phyloP scores from a whole-genome alignment of 1,284 basidiomycete genomes.

The Sanghuangporus weigelae region DNA sequence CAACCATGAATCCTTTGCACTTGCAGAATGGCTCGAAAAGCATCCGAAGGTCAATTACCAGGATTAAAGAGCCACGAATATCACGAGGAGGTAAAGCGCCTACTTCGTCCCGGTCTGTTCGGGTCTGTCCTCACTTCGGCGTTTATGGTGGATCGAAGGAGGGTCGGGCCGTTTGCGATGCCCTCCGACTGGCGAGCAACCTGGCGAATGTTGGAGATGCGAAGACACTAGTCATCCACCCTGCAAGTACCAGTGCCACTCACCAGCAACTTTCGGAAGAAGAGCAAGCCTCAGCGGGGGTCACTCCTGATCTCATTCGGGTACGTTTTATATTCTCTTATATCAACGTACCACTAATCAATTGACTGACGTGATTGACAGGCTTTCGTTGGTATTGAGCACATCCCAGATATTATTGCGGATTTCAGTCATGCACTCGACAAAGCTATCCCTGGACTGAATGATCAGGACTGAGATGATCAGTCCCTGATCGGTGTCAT shows the following conservation, averaged over 20 bases:
- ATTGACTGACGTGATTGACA: conserved; percentile 21
- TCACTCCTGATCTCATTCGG: conserved; percentile 77
- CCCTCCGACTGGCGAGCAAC: conserved; percentile 68
- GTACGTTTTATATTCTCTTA: conserved; percentile 33
- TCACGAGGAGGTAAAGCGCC: conserved; percentile 54
- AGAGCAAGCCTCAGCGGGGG: conserved; percentile 68
- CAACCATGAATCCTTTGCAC: conserved; percentile 74
- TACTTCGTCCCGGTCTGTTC: conserved; percentile 54
- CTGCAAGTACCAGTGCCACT: conserved; percentile 72
- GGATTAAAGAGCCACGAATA: conserved; percentile 65
- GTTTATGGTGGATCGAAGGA: conserved; percentile 59
- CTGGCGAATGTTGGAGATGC: conserved; percentile 76
- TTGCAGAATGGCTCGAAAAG: conserved; percentile 71
- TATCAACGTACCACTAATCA: background rate
- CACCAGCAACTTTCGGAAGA: conserved; percentile 72
- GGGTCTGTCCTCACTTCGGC: conserved; percentile 83
- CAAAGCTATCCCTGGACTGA: background rate
- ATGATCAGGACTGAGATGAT: background rate
- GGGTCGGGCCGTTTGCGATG: conserved; percentile 71
- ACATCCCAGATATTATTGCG: conserved; percentile 80
- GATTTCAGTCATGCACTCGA: conserved; percentile 68
- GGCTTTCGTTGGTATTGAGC: conserved; percentile 79
- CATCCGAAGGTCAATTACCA: conserved; percentile 73
- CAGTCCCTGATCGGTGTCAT: background rate
- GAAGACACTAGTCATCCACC: conserved; percentile 82